phyloP scores from a whole-genome alignment of 441 rosid species.

The California macrophylla region DNA sequence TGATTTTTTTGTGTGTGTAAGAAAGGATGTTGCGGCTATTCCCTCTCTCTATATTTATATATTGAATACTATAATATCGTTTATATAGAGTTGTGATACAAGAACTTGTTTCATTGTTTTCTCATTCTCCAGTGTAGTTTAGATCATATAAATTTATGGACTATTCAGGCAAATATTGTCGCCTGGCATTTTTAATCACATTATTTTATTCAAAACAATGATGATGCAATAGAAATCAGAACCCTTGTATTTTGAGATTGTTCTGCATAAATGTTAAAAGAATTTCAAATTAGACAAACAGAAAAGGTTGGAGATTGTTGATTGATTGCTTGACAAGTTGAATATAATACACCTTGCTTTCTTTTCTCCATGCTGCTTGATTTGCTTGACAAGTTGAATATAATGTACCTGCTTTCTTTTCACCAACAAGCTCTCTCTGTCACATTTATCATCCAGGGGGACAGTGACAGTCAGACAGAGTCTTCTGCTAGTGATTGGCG shows the following conservation, averaged over 20 bases:
- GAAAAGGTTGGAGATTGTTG: neutral
- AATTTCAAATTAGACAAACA: neutral
- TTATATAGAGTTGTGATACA: neutral
- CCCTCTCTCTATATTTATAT: neutral
- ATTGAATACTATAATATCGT: neutral
- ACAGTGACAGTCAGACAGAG: conserved; percentile 36
- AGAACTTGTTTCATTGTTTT: neutral
- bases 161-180: neutral
- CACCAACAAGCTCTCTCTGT: conserved; percentile 12
- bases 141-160: neutral
- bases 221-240: neutral
- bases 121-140: neutral
- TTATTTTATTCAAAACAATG: neutral
- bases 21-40: neutral
- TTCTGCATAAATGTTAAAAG: neutral
- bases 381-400: neutral
- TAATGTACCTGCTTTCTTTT: neutral
- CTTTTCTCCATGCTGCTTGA: no score
- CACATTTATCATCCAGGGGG: conserved; percentile 40
- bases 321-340: neutral
- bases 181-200: neutral
- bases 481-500: conserved; percentile 35
- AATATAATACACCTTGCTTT: neutral
- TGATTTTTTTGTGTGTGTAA: neutral
- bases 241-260: neutral